Evolutionary conservation across 2,329 filamentous ascomycete genomes (phyloP).

Genomic region (Ilyonectria sp.): DNA sequence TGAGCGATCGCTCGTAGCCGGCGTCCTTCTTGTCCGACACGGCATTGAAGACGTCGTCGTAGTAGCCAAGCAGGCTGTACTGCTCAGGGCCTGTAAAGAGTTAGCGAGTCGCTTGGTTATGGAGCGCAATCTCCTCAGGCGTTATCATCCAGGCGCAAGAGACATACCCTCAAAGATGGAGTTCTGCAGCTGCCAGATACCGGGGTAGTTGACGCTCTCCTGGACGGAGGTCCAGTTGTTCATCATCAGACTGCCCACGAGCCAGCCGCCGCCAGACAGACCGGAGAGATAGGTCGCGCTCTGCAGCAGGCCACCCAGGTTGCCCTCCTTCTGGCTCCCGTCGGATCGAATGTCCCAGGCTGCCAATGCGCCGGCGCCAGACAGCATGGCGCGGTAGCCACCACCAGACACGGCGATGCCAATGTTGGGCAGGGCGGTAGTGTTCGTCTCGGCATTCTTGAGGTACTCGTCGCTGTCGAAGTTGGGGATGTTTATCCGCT

Average conservation of each 20-base stretch:
- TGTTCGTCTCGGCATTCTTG: constrained; percentile 49
- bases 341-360: constrained; percentile 84
- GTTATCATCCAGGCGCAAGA: neutral
- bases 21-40: constrained; percentile 57
- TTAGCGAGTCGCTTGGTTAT: neutral
- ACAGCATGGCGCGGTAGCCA: constrained; percentile 89
- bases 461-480: constrained; percentile 86
- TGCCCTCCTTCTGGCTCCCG: constrained; percentile 64
- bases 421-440: constrained; percentile 67
- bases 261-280: constrained; percentile 87
- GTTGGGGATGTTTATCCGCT: constrained; percentile 79
- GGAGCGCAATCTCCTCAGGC: neutral
- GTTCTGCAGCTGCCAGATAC: constrained; percentile 59
- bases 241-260: constrained; percentile 84
- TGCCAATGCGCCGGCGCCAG: constrained; percentile 83
- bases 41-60: constrained; percentile 53
- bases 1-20: constrained; percentile 75
- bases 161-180: constrained; percentile 54
- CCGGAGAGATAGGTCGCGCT: constrained; percentile 85
- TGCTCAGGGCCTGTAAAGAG: constrained; percentile 50
- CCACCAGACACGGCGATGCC: constrained; percentile 86
- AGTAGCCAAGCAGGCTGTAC: constrained; percentile 58
- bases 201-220: constrained; percentile 52
- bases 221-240: constrained; percentile 85
- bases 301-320: constrained; percentile 86